Conservation (phyloP, 108 stramenopile genomes). For the Cyclotella choctawhatcheeana region DNA sequence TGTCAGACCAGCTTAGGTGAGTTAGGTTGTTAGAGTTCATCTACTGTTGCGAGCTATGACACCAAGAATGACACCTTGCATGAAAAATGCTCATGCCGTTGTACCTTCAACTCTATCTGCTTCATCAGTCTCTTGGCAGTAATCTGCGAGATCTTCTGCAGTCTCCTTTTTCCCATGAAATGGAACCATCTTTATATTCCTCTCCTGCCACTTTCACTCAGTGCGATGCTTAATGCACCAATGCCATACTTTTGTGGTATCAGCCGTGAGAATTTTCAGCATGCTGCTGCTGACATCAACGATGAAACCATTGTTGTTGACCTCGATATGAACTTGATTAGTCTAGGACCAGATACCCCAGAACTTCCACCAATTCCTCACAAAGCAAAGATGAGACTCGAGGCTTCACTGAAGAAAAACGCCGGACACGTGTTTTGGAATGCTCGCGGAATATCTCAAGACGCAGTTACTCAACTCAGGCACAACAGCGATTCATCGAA, state of each 20-base stretch:
- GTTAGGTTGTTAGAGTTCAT: too few species aligned
- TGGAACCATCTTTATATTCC: constrained; percentile 95
- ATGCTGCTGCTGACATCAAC: constrained; percentile 70
- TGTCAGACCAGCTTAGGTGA: constrained; percentile 87
- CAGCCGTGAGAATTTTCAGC: constrained; percentile 75
- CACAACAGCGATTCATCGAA: constrained; percentile 18
- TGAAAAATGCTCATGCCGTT: too few species aligned
- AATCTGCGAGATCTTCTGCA: constrained; percentile 90
- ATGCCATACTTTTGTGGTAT: constrained; percentile 91
- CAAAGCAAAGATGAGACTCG: constrained; percentile 75
- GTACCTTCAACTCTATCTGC: too few species aligned
- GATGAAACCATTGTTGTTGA: constrained; percentile 90
- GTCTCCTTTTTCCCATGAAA: constrained; percentile 93
- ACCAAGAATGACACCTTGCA: too few species aligned
- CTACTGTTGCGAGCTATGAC: too few species aligned
- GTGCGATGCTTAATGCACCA: constrained; percentile 90
- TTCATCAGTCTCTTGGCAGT: too few species aligned
- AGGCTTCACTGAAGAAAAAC: constrained; percentile 55
- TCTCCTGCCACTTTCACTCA: constrained; percentile 73
- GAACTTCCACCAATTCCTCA: constrained; percentile 72
- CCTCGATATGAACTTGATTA: constrained; percentile 80
- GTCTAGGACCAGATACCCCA: constrained; percentile 58
- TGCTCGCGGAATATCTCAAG: constrained; percentile 64
- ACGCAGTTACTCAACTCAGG: constrained; percentile 37
- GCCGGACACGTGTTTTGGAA: constrained; percentile 86